Evolutionary conservation across 2,329 filamentous ascomycete genomes (phyloP), one percentile per base, ranked within the genome.

Genomic region (Colletotrichum spaethianum): DNA sequence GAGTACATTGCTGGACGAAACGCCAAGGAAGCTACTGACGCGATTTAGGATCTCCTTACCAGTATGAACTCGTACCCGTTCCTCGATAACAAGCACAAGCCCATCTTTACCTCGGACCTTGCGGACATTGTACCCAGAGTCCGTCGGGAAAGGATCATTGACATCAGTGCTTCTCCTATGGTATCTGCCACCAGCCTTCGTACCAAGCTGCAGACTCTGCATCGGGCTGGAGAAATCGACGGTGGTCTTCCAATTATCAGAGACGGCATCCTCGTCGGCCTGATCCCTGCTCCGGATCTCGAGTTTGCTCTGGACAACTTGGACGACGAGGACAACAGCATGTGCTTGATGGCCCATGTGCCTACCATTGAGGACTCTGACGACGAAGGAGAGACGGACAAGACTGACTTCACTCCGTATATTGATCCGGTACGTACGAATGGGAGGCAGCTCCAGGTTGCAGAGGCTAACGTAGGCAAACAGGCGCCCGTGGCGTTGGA

Each of bases 41-140:
- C n/a, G n/a, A n/a, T n/a, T n/a, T 4, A 93, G 90, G 96, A 98
- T 79, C 89, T 98, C 14, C 86, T 98, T 23, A 98, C 95, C 0
- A 95, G 96, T 79, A 96, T 99, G 93, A 98, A 99, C 82, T 93
- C 94, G 3, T 99, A 98, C 75, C 96, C 96, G 0, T 98, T 97
- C 84, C 89, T 99, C n/a, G 95, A 98, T 82, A 97, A 97, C 83
- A 98, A 98, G 81, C 90, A 95, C 73, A 95, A 97, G 76, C 95
- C 96, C 1, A 87, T 97, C 23, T 98, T 98, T 80, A 97, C 95
- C 0, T 92, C 93, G 0, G 93, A 97, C 66, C 88, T 99, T 0
- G 93, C 92, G 18, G 96, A 98, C 74, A 96, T 99, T 67, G 92
- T 96, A 0, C 91, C 93, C 2, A 91, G 92, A 6, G 85, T 93